Base-by-base conservation (phyloP, 805 yeast species). In the Teunomyces cretensis region DNA sequence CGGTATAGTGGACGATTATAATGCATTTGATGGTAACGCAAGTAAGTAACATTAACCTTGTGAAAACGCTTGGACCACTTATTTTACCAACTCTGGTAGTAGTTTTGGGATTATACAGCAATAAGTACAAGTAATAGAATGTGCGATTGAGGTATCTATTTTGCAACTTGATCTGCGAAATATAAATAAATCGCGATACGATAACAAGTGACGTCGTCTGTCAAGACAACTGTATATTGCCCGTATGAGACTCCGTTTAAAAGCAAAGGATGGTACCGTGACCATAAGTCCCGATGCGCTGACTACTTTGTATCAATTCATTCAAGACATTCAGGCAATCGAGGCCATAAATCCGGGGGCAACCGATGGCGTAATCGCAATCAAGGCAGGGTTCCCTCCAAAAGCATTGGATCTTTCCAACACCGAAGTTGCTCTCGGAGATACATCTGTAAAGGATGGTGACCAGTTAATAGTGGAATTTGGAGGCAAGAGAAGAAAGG, bases 351-450 rank as follows among this genome's bases (percentile, higher is more conserved):
- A 35, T 35, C 38, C 38, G 6, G 28, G 15, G 17, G 28, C 28
- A 4, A 24, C 15, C 2, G 38, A 26, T 8, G n/a, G 12, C 6
- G 45, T 61, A 2, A 15, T 30, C 4, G 43, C 49, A 9, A 58
- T 83, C 42, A 75, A 76, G 48, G 62, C 53, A 38, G 90, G 91
- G 2, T 84, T 75, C 55, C 92, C 91, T 1, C 87, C 87, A 1
- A 75, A 68, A 47, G 49, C 62, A 1, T 45, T 83, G 2, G 68
- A 66, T 19, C 46, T 72, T 6, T 17, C 44, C 4, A 46, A 49
- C 59, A 17, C 48, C 45, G 9, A 31, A 40, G 11, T 45, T 45
- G 46, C 54, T 9, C 49, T 81, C 9, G 57, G 50, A 2, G 76
- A 70, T 2, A 49, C 74, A 6, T 84, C 83, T 0, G 65, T 85